Conservation (phyloP, 2,329 filamentous ascomycete species). For the Ophiostoma sp. region DNA sequence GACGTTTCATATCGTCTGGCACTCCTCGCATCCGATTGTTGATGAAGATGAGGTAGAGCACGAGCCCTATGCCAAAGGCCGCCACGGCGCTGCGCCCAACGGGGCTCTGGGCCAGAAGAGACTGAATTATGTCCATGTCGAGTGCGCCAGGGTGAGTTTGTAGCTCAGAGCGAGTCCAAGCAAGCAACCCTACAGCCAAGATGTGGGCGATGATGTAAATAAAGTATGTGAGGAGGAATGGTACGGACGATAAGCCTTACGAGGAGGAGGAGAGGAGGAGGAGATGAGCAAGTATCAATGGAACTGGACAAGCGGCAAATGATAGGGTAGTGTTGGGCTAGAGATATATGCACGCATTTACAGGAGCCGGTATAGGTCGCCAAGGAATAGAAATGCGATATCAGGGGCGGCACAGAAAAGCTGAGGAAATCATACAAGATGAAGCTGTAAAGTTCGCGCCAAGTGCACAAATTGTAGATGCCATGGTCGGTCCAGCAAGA, state of each 20-base stretch:
- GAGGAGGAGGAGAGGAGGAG: not conserved
- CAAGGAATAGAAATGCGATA: not conserved
- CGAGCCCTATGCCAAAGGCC: not conserved
- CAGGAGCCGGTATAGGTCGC: no score
- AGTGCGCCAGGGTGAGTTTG: not conserved
- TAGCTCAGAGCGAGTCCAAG: not conserved
- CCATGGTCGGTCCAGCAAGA: not conserved
- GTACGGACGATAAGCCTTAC: no score
- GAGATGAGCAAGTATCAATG: no score
- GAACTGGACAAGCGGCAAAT: no score
- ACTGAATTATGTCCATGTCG: not conserved
- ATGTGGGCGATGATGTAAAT: not conserved
- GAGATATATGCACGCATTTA: no score
- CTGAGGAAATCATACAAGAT: not conserved
- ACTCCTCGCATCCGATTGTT: slow-evolving; percentile 33
- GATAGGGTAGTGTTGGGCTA: not conserved
- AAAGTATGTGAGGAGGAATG: no score
- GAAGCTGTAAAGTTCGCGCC: not conserved
- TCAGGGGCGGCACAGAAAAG: not conserved
- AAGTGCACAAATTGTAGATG: not conserved
- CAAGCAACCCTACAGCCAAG: no score
- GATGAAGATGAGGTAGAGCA: slow-evolving; percentile 29
- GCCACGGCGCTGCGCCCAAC: not conserved
- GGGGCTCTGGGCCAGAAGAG: not conserved
- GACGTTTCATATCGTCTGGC: slow-evolving; percentile 30